Base-by-base conservation (phyloP, 768 basidiomycete species). In the Suillus bovinus region DNA sequence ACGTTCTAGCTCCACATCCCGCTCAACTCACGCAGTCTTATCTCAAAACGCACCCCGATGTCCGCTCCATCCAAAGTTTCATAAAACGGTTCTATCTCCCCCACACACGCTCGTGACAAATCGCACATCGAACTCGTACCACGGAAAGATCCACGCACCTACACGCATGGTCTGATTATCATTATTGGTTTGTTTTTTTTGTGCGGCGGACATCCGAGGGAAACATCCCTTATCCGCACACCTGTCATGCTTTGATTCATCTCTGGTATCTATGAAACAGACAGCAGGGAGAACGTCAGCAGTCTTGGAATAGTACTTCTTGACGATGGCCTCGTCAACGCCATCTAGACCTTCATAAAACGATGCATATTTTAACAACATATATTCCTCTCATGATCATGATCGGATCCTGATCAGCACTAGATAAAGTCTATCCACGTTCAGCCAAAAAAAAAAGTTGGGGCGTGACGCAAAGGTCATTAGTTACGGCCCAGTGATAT, bases 171-270 rank as follows among this genome's bases (percentile, higher is more conserved):
- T n/a, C n/a, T n/a, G n/a, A n/a, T n/a, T n/a, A n/a, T n/a, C n/a
- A n/a, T n/a, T n/a, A n/a, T n/a, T n/a, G n/a, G n/a, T n/a, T n/a
- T n/a, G n/a, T n/a, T 24, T 20, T 39, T 27, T 22, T 11, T 38
- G 20, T 27, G 38, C 38, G 36, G 36, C 55, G 24, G 36, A 56
- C 27, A 11, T 56, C 55, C 55, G 55, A 56, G 55, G 55, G 55
- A 56, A 36, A 56, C 55, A 56, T 39, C 38, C 24, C 55, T 56
- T 56, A 56, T 56, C 55, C 55, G 24, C 54, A 39, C 27, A 39
- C 38, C 55, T 55, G 54, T 17, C 55, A 38, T 55, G 24, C n/a
- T 10, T 8, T 34, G 8, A 39, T 56, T 56, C 55, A 56, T 56
- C 55, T 56, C 34, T 56, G 38, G 55, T 56, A 56, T 55, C 54